Conservation (phyloP, 768 basidiomycete species). For the Leccinum boreale region DNA sequence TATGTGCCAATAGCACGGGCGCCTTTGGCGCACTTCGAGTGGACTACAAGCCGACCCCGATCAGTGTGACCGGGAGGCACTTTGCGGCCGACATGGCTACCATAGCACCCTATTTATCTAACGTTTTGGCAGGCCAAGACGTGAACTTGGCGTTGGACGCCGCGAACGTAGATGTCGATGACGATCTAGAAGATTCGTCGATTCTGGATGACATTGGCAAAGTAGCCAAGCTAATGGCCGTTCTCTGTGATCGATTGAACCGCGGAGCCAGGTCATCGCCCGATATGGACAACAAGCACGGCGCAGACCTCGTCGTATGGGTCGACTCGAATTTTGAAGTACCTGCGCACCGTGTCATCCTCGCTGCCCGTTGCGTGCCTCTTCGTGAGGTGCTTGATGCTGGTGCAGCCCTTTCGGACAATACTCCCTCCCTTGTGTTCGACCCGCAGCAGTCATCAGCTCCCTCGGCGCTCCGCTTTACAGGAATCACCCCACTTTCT, state of each 20-base stretch:
- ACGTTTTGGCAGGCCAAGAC: background rate
- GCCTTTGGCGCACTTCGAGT: constrained; percentile 83
- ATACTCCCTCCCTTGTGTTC: constrained; percentile 27
- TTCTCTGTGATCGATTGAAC: constrained; percentile 1
- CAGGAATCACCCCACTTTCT: constrained; percentile 60
- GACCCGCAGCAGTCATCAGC: constrained; percentile 3
- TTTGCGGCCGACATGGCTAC: constrained; percentile 64
- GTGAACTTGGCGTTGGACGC: background rate
- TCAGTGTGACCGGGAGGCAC: constrained; percentile 52
- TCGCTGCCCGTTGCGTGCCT: constrained; percentile 54
- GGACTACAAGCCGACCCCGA: constrained; percentile 58
- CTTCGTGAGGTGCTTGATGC: constrained; percentile 45
- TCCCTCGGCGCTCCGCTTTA: constrained; percentile 32
- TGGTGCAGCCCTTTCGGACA: constrained; percentile 24
- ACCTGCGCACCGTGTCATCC: constrained; percentile 64
- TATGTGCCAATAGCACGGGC: constrained; percentile 83
- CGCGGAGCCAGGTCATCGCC: background rate
- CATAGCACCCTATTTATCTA: constrained; percentile 56
- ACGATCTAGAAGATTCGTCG: constrained; percentile 38
- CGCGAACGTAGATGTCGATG: constrained; percentile 20
- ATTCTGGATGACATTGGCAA: constrained; percentile 36
- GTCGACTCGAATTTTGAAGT: constrained; percentile 44
- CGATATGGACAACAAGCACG: constrained; percentile 35
- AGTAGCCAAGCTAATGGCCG: constrained; percentile 22
- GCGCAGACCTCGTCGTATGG: constrained; percentile 62